Base-by-base conservation (phyloP, 805 yeast genomes). In the Starmerella vitae region DNA sequence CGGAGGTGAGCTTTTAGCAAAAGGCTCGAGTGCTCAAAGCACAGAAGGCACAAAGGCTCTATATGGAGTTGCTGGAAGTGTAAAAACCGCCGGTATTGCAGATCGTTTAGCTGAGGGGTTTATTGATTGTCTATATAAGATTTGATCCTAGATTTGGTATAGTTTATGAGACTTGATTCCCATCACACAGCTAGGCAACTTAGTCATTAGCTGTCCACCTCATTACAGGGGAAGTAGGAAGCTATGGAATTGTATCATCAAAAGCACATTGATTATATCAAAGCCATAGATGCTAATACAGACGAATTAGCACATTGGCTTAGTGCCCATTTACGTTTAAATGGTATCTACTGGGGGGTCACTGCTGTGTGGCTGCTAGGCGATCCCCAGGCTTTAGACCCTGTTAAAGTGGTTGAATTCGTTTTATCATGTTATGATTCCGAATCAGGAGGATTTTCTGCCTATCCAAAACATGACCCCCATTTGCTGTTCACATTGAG, bases 31-130 rank as follows among this genome's bases (percentile, higher is more conserved):
- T 14, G 45, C 43, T 14, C 38, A 51, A 3, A 35, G 49, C 25
- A 46, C 55, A 10, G 65, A 65, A 8, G 70, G 73, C 17, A 83
- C 94, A 1, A 91, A 94, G 13, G 94, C 91, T 3, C 56, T 88
- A 33, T 88, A 88, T 54, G 98, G 98, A 49, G 93, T 88, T 34
- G 97, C 97, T 2, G 96, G 95, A 6, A 81, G 91, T 53, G 73
- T 91, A 18, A 65, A 71, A 41, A 84, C 95, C 0, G 70, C 76
- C 0, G 91, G 93, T 3, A 75, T 91, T 12, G 95, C 85, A 9
- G 93, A 80, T 43, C 67, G 70, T 40, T 59, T 88, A 9, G 79
- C 88, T 30, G 78, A 71, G 12, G 86, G 80, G 0, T 88, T 88
- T 55, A 61, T 91, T 20, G 94, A 91, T 55, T 67, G 82, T 6